Percentiles rank a stretch among this genome's conserved stretches.
These are phyloP conservation scores for Leishmania tarentolae DNA, from an alignment of 208 protist species.

Conservation along the genomic window DNA sequence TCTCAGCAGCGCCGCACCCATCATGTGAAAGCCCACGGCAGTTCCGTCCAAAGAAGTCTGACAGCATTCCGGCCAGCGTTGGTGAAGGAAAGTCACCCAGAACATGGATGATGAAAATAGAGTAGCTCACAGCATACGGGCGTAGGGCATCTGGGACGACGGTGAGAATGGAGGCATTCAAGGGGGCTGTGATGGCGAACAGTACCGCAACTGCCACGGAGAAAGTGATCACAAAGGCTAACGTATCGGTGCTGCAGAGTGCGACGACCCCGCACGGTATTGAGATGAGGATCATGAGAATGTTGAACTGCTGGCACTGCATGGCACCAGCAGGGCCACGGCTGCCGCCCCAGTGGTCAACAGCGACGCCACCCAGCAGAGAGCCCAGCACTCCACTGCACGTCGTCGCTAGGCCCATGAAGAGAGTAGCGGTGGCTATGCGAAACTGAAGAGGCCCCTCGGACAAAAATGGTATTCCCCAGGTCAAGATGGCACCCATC, in stretches of 20 bases:
- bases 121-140: slow-evolving; percentile 86
- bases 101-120: slow-evolving; percentile 87
- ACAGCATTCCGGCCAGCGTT: slow-evolving; percentile 67
- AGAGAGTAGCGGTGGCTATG: slow-evolving; percentile 38
- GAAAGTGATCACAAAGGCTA: slow-evolving; percentile 46
- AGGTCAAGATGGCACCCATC: slow-evolving; percentile 77
- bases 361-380: slow-evolving; percentile 51
- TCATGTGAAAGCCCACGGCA: slow-evolving; percentile 29
- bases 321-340: slow-evolving; percentile 36
- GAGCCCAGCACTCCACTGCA: slow-evolving; percentile 73
- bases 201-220: slow-evolving; percentile 53
- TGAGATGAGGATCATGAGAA: slow-evolving; percentile 47
- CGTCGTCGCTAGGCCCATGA: slow-evolving; percentile 67
- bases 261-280: slow-evolving; percentile 54
- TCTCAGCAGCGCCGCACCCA: background rate
- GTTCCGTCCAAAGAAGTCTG: slow-evolving; percentile 52
- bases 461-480: slow-evolving; percentile 78
- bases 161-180: slow-evolving; percentile 76
- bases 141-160: slow-evolving; percentile 65
- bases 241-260: slow-evolving; percentile 33
- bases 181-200: slow-evolving; percentile 80
- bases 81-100: slow-evolving; percentile 91
- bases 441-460: slow-evolving; percentile 61
- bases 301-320: slow-evolving; percentile 62
- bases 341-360: slow-evolving; percentile 78